These are phyloP conservation scores for Jaminaea rosea DNA, from an alignment of 1,284 basidiomycete genomes.

Conservation along the genomic window DNA sequence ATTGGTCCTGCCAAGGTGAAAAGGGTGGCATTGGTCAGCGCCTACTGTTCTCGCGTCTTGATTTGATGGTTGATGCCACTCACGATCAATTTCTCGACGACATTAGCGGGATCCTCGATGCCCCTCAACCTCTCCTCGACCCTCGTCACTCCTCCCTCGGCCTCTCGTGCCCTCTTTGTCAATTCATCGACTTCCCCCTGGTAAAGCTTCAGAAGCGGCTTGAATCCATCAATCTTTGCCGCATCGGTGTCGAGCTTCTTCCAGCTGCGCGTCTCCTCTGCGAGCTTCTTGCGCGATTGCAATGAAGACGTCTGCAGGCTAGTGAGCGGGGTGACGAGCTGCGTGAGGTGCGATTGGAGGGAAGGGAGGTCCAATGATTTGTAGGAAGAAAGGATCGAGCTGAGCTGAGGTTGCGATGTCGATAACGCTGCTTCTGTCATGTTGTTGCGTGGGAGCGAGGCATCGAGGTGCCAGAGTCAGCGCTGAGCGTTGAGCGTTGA, in stretches of 20 bases:
- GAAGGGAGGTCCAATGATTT: slow-evolving; percentile 14
- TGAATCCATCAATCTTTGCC: slow-evolving; percentile 31
- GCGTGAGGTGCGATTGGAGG: slow-evolving; percentile 20
- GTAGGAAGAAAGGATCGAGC: too few relatives aligned
- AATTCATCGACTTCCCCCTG: slow-evolving; percentile 91
- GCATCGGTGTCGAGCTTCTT: slow-evolving; percentile 26
- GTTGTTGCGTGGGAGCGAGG: too few relatives aligned
- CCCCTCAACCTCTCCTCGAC: slow-evolving; percentile 62
- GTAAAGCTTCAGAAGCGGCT: slow-evolving; percentile 53
- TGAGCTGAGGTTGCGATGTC: too few relatives aligned
- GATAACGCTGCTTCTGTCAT: too few relatives aligned
- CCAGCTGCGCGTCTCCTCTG: slow-evolving; percentile 41
- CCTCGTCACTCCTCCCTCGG: slow-evolving; percentile 86
- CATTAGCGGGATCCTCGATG: slow-evolving; percentile 89
- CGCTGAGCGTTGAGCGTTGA: too few relatives aligned
- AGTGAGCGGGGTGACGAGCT: slow-evolving; percentile 16
- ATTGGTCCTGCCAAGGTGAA: slow-evolving; percentile 16
- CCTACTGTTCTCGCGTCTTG: not conserved
- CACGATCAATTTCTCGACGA: slow-evolving; percentile 84
- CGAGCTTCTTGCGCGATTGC: slow-evolving; percentile 32
- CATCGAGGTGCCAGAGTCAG: too few relatives aligned
- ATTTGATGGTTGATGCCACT: slow-evolving; percentile 34
- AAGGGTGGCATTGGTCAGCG: not conserved
- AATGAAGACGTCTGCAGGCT: slow-evolving; percentile 31
- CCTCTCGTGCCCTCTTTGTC: slow-evolving; percentile 77